phyloP scores from a whole-genome alignment of 2,329 filamentous ascomycete genomes.

The Xenosphaeropsis pyriputrescens region DNA sequence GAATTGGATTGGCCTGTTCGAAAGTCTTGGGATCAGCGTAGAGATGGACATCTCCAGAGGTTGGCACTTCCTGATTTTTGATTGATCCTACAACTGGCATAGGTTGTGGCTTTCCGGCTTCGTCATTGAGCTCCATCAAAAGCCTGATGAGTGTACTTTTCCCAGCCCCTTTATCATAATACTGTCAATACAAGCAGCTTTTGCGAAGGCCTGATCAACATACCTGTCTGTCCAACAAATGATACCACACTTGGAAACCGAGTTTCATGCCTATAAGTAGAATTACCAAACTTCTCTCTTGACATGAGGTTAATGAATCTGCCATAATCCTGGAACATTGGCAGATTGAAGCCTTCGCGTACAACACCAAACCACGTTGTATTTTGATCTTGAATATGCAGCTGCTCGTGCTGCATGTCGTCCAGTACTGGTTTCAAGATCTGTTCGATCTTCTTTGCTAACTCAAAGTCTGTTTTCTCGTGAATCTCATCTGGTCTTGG shows the following conservation, averaged over 20 bases:
- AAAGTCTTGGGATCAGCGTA: slow-evolving; percentile 31
- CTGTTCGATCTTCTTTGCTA: too few relatives aligned
- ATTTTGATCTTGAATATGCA: slow-evolving; percentile 20
- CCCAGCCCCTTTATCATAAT: slow-evolving; percentile 21
- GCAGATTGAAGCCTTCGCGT: slow-evolving; percentile 13
- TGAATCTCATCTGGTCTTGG: too few relatives aligned
- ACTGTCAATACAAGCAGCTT: background rate
- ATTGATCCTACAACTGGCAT: slow-evolving; percentile 29
- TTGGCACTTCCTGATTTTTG: slow-evolving; percentile 22
- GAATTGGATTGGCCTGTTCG: slow-evolving; percentile 22
- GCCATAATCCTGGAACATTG: slow-evolving; percentile 25
- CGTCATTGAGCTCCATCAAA: too few relatives aligned
- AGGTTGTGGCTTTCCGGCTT: slow-evolving; percentile 19
- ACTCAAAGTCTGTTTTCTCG: too few relatives aligned
- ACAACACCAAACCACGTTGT: slow-evolving; percentile 22
- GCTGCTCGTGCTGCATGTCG: slow-evolving; percentile 18
- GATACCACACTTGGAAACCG: slow-evolving; percentile 24
- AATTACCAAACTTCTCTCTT: slow-evolving; percentile 11
- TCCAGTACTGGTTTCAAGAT: too few relatives aligned
- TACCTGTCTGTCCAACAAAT: slow-evolving; percentile 25
- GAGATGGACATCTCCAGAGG: slow-evolving; percentile 34
- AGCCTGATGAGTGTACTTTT: slow-evolving; percentile 35
- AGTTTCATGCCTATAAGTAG: too few relatives aligned
- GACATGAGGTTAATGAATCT: slow-evolving; percentile 27
- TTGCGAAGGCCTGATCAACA: background rate